Conservation (phyloP, 2,329 filamentous ascomycete genomes). For the Xylaria arbuscula region DNA sequence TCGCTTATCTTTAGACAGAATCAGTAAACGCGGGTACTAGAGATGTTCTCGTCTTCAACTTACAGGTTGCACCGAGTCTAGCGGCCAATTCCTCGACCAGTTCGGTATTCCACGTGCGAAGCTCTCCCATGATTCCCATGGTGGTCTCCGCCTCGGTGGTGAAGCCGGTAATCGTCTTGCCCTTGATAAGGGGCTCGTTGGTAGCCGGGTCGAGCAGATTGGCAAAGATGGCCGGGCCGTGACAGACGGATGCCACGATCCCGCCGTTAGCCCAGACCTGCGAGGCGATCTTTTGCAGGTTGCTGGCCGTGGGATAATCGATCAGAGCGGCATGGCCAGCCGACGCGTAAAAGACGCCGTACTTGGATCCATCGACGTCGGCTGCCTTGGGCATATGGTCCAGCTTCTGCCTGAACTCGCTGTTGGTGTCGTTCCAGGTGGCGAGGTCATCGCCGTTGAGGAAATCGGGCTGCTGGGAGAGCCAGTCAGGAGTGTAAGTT, state of each 20-base stretch:
- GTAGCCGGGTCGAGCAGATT: slow-evolving; percentile 50
- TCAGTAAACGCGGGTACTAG: slow-evolving; percentile 44
- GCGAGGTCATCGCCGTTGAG: slow-evolving; percentile 54
- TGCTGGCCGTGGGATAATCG: slow-evolving; percentile 57
- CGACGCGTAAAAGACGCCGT: slow-evolving; percentile 57
- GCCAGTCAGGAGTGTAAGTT: slow-evolving; percentile 57
- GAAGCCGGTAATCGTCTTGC: slow-evolving; percentile 55
- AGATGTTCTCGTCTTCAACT: slow-evolving; percentile 9
- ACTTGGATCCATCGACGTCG: slow-evolving; percentile 49
- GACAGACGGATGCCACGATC: slow-evolving; percentile 57
- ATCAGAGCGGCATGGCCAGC: slow-evolving; percentile 59
- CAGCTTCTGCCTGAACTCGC: slow-evolving; percentile 59
- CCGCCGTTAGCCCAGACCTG: slow-evolving; percentile 55
- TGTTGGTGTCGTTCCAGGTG: slow-evolving; percentile 54
- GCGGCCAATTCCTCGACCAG: slow-evolving; percentile 51
- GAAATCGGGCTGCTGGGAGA: slow-evolving; percentile 56
- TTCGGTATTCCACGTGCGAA: slow-evolving; percentile 49
- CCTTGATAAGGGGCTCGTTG: slow-evolving; percentile 52
- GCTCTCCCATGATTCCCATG: slow-evolving; percentile 49
- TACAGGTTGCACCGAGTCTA: slow-evolving; percentile 35
- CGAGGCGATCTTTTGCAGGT: slow-evolving; percentile 55
- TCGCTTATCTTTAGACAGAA: slow-evolving; percentile 42
- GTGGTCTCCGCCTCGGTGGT: slow-evolving; percentile 53
- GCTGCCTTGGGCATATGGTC: slow-evolving; percentile 55
- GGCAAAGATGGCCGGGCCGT: slow-evolving; percentile 55